Base-by-base conservation (phyloP, 2,329 filamentous ascomycete species). In the Colletotrichum liaoningense region DNA sequence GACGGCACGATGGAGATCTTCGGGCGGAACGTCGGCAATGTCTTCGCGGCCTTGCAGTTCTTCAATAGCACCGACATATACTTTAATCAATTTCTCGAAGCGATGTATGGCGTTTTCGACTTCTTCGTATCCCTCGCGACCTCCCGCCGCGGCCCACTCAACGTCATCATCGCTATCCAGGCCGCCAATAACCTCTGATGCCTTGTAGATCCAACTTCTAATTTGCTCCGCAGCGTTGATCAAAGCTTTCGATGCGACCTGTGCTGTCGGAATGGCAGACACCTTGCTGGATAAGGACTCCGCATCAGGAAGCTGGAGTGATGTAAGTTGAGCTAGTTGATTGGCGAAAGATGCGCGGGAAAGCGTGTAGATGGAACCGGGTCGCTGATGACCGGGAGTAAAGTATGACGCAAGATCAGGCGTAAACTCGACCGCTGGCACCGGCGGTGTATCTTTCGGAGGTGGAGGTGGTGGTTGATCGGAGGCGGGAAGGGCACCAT, bases 121-220 rank as follows among this genome's bases (percentile, higher is more conserved):
- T 77, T 93, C 92, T 63, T 92, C 92, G 46, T 96, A 86, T 2
- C 94, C 94, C 82, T 96, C 94, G 74, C 93, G 88, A 2, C 97
- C 97, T 65, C 95, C 97, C 7, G 91, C 91, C 1, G 95, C 96
- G 2, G 97, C 95, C 97, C 97, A 99, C 82, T 98, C 96, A 19
- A 98, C 95, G 80, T 99, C 97, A 81, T 98, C 97, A 75, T 98
- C 96, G 66, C 95, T 95, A 81, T 98, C 95, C 55, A 99, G 86
- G 5, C 95, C 95, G 67, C 90, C 90, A 66, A 99, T 91, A 38
- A 98, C 95, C 78, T 97, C 95, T 0, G 93, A 93, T 0, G 96
- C 96, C 82, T 98, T 98, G 75, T 90, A 90, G 79, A 98, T 98
- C 97, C 97, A 99, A 79, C 93, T 93, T 75, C 93, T 90, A 76